These are phyloP conservation scores for Ulvella scutata DNA, from an alignment of 139 green algal species.

Conservation along the genomic window DNA sequence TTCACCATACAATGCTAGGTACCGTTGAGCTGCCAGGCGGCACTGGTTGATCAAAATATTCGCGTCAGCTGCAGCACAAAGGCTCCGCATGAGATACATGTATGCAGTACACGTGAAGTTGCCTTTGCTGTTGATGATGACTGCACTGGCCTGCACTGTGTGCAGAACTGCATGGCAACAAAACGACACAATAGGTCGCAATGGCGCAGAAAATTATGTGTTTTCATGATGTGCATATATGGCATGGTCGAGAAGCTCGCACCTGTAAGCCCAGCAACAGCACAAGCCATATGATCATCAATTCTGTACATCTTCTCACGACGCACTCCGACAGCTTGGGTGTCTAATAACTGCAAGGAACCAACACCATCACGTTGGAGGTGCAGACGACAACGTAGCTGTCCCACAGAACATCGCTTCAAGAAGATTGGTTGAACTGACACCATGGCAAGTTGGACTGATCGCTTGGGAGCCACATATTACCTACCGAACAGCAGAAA, in stretches of 20 bases:
- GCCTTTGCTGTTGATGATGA: too few relatives aligned
- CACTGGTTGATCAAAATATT: slow-evolving; percentile 97
- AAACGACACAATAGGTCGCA: background rate
- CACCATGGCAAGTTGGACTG: too few relatives aligned
- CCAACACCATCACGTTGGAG: too few relatives aligned
- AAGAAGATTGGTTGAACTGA: too few relatives aligned
- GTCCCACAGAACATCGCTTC: too few relatives aligned
- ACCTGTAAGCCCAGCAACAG: slow-evolving; percentile 91
- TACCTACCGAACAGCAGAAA: too few relatives aligned
- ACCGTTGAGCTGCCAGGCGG: slow-evolving; percentile 69
- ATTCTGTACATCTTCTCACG: slow-evolving; percentile 98
- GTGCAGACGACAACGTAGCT: too few relatives aligned
- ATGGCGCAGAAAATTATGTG: background rate
- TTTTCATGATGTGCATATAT: background rate
- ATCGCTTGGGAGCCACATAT: too few relatives aligned
- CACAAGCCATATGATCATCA: slow-evolving; percentile 88
- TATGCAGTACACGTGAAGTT: too few relatives aligned
- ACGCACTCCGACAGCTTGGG: slow-evolving; percentile 64
- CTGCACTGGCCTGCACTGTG: too few relatives aligned
- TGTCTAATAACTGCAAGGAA: slow-evolving; percentile 83
- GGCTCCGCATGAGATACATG: too few relatives aligned
- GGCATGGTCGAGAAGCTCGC: background rate
- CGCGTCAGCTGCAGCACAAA: slow-evolving; percentile 63
- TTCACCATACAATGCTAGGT: slow-evolving; percentile 83
- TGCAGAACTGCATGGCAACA: too few relatives aligned